Evolutionary conservation across 2,329 filamentous ascomycete species (phyloP).

Genomic region (Gremmenia infestans): DNA sequence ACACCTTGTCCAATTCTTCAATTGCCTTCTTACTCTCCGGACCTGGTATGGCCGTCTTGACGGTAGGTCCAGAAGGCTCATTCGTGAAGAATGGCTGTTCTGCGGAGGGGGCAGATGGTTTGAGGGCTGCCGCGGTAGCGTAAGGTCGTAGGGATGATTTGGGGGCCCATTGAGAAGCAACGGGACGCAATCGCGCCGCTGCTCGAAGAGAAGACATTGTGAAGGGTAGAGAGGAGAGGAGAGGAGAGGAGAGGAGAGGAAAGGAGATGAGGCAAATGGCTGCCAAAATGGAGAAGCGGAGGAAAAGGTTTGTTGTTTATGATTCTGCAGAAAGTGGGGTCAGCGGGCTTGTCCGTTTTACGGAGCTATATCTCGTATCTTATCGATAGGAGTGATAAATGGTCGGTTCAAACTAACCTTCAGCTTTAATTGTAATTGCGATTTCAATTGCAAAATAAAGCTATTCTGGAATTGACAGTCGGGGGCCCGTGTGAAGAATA

Average conservation of each 20-base stretch:
- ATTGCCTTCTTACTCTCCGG: slow-evolving; percentile 35
- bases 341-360: slow-evolving; percentile 3
- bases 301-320: neutral
- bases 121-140: slow-evolving; percentile 19
- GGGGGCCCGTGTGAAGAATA: neutral
- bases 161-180: slow-evolving; percentile 14
- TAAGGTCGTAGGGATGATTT: slow-evolving; percentile 15
- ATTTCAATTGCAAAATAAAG: neutral
- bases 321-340: slow-evolving; percentile 2
- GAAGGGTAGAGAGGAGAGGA: neutral
- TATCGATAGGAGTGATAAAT: neutral
- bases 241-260: neutral
- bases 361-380: neutral
- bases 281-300: neutral
- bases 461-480: neutral
- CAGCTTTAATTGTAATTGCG: neutral
- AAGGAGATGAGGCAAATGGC: neutral
- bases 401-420: neutral
- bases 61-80: slow-evolving; percentile 28
- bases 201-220: slow-evolving; percentile 30
- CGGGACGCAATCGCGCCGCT: slow-evolving; percentile 26
- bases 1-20: slow-evolving; percentile 42
- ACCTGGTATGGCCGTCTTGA: slow-evolving; percentile 36
- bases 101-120: slow-evolving; percentile 11
- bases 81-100: slow-evolving; percentile 28